A percentile compares a stretch with the other conserved stretches of the same genome.
These are phyloP conservation scores for Taiozyma sp. DNA, from an alignment of 1,139 yeast species.

Conservation along the genomic window DNA sequence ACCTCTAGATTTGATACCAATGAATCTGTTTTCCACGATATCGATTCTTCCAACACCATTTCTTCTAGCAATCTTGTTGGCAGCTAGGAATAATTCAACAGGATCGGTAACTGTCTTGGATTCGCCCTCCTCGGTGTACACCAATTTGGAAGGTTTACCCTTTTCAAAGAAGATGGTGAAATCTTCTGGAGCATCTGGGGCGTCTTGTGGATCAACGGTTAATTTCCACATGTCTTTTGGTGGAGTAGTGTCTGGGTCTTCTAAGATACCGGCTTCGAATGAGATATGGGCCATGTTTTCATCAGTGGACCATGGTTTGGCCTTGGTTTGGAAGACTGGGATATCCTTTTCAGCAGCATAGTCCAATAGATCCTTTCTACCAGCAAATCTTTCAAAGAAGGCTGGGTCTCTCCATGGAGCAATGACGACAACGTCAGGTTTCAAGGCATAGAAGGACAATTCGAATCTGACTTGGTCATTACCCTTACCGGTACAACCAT, in stretches of 20 bases:
- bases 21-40: constrained; percentile 97
- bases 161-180: constrained; percentile 75
- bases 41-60: constrained; percentile 99
- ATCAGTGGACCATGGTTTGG: constrained; percentile 99
- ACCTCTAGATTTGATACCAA: constrained; percentile 98
- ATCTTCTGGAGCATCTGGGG: constrained; percentile 91
- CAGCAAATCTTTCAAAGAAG: constrained; percentile 92
- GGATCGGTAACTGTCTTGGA: constrained; percentile 67
- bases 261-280: constrained; percentile 97
- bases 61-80: constrained; percentile 95
- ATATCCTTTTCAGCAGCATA: constrained; percentile 89
- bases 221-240: constrained; percentile 99
- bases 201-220: constrained; percentile 92
- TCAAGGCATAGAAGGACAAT: constrained; percentile 91
- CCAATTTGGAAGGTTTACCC: constrained; percentile 84
- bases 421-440: constrained; percentile 94
- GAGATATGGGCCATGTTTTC: constrained; percentile 99
- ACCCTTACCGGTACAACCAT: constrained; percentile 99
- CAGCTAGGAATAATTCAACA: constrained; percentile 86
- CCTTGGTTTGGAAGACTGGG: constrained; percentile 94
- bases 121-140: constrained; percentile 54
- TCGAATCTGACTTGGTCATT: constrained; percentile 99
- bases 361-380: constrained; percentile 92
- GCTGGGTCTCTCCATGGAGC: constrained; percentile 99
- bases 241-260: constrained; percentile 97